phyloP scores from a whole-genome alignment of 2,329 filamentous ascomycete genomes.

The Microdochium trichocladiopsis region DNA sequence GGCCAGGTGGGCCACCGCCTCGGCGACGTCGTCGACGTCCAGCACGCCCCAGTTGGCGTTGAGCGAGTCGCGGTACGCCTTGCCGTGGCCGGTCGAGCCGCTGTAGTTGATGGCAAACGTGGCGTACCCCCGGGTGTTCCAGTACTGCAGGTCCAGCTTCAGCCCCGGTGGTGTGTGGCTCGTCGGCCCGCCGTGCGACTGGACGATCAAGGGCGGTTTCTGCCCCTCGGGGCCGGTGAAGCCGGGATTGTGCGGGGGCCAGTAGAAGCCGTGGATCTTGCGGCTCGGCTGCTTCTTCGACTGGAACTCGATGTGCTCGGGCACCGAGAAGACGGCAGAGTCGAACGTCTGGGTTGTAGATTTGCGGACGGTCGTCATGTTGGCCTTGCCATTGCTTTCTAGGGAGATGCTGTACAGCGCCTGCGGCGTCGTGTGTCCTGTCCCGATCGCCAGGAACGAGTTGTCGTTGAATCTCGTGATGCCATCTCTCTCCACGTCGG shows the following conservation, averaged over 20 bases:
- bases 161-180: constrained; percentile 33
- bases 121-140: constrained; percentile 46
- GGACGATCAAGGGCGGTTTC: constrained; percentile 41
- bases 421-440: constrained; percentile 18
- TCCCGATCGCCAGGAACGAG: constrained; percentile 29
- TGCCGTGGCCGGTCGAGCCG: constrained; percentile 43
- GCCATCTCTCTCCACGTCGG: constrained; percentile 24
- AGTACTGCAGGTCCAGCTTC: constrained; percentile 39
- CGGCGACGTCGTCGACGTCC: constrained; percentile 42
- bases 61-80: constrained; percentile 39
- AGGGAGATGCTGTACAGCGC: constrained; percentile 28
- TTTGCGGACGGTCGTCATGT: constrained; percentile 18
- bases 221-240: constrained; percentile 27
- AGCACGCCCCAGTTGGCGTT: constrained; percentile 42
- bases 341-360: constrained; percentile 25
- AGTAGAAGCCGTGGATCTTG: constrained; percentile 37
- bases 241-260: constrained; percentile 37
- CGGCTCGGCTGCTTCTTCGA: constrained; percentile 18
- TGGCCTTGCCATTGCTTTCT: constrained; percentile 9
- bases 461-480: constrained; percentile 25
- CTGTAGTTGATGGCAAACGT: constrained; percentile 43
- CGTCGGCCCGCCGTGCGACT: constrained; percentile 45
- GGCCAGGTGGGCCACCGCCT: constrained; percentile 34
- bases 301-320: constrained; percentile 24
- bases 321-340: constrained; percentile 23